These are phyloP conservation scores for Smithsoniella earleae DNA, from an alignment of 163 green algal species.

Conservation along the genomic window DNA sequence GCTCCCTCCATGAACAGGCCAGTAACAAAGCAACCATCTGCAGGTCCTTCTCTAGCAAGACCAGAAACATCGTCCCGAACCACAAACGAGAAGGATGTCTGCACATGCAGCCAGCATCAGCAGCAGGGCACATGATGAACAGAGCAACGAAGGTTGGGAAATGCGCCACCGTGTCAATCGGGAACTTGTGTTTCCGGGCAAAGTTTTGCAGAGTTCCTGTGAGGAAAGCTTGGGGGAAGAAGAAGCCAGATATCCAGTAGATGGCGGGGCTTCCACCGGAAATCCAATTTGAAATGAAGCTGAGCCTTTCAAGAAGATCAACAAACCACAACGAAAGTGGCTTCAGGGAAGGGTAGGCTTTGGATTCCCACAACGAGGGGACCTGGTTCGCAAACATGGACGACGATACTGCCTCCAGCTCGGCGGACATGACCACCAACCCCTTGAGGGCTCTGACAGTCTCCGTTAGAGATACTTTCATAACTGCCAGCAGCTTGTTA, in stretches of 20 bases:
- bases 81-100: conserved; percentile 20
- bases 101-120: too few species aligned
- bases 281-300: conserved; percentile 62
- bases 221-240: conserved; percentile 78
- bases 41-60: conserved; percentile 31
- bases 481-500: conserved; percentile 60
- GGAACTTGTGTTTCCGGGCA: conserved; percentile 56
- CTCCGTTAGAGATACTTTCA: conserved; percentile 49
- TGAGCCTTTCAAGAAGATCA: conserved; percentile 58
- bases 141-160: too few species aligned
- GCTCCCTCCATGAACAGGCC: conserved; percentile 74
- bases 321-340: conserved; percentile 60
- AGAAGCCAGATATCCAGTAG: conserved; percentile 79
- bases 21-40: conserved; percentile 68
- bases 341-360: conserved; percentile 75
- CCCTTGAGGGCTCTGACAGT: conserved; percentile 63
- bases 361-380: conserved; percentile 62
- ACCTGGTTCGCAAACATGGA: conserved; percentile 73
- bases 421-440: conserved; percentile 67
- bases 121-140: too few species aligned
- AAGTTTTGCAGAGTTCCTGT: conserved; percentile 78
- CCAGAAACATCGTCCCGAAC: conserved; percentile 4
- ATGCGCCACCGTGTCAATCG: conserved; percentile 79
- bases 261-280: conserved; percentile 44
- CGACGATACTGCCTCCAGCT: conserved; percentile 60